A percentile compares a stretch with the other conserved stretches of the same genome.
Conservation (phyloP, 306 rosid genomes). For the Glycine tomentella region DNA sequence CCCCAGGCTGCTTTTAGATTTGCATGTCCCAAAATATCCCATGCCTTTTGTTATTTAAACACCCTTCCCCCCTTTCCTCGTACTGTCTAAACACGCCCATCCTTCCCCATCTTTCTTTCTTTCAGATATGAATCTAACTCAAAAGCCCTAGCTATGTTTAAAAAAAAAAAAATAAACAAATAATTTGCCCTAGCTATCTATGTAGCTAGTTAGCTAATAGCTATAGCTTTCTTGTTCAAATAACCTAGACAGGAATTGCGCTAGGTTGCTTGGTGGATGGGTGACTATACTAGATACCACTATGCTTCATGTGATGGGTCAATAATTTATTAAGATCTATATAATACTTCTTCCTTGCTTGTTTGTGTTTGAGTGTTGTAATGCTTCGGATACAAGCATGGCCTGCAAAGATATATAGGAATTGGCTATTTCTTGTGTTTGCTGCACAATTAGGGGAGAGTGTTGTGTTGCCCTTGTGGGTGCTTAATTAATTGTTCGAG, state of each 20-base stretch:
- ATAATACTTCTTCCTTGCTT: neutral
- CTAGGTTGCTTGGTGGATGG: neutral
- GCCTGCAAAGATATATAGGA: neutral
- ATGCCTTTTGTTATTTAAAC: conserved; percentile 1
- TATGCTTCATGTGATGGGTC: neutral
- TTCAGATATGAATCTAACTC: neutral
- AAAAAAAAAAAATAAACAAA: neutral
- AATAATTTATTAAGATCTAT: neutral
- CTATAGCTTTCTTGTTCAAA: conserved; percentile 12
- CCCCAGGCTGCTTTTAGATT: conserved; percentile 49
- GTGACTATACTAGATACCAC: neutral
- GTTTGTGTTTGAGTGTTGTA: neutral
- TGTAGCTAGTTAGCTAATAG: neutral
- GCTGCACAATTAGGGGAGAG: neutral
- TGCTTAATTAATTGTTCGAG: neutral
- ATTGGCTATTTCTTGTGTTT: neutral
- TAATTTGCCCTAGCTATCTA: neutral
- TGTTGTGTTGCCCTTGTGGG: too few relatives aligned
- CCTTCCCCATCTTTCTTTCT: neutral
- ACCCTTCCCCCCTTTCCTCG: conserved; percentile 41
- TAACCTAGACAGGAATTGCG: neutral
- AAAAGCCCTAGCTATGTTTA: conserved; percentile 23
- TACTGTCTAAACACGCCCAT: neutral
- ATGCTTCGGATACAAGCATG: neutral
- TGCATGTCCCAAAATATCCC: conserved; percentile 51